Base-by-base conservation (phyloP, 202 grass and related monocot species). In the Zoysia matrella region DNA sequence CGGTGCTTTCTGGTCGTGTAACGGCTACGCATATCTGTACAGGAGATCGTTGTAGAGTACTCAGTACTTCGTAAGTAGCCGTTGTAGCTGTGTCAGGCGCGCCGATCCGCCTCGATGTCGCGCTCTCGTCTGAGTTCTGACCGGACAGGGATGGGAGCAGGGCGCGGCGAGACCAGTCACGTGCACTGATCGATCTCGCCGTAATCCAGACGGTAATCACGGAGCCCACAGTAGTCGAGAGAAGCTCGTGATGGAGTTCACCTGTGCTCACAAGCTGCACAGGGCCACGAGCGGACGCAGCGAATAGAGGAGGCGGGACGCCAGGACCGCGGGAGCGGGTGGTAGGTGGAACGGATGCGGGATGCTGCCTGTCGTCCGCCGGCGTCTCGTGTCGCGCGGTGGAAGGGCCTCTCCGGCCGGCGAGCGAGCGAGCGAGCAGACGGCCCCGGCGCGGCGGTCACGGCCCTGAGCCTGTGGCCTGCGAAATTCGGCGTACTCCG, bases 1-100 rank as follows among this genome's bases (percentile, higher is more conserved):
- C 36, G 69, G 58, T 64, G 5, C 43, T 66, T 44, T 53, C 57
- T 2, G 12, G 57, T 8, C 60, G 22, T 22, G 39, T 42, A 89
- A 89, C 72, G 82, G 82, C 87, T 81, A 85, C 66, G 81, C 22
- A 22, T 22, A 22, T 22, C 22, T 22, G 22, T 22, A 22, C 22
- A 22, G 22, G 22, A 22, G 22, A 22, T 22, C 22, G 22, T 22
- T 22, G 22, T 22, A 22, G 22, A 22, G 22, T 22, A 22, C 22
- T 22, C 22, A 22, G 22, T 22, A 22, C 22, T 22, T 22, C 22
- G 22, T 67, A 81, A 74, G 67, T 85, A 89, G 78, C 82, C 73
- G 78, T 78, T 89, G 67, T 69, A 82, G 78, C 69, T 18, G 63
- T 84, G 86, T 72, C 71, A 76, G 76, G 36, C 42, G 4, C 9